Percentiles rank a stretch among this genome's conserved stretches.
Evolutionary conservation across 1,284 basidiomycete species (phyloP).

Genomic region (Phylloboletellus chloephorus): DNA sequence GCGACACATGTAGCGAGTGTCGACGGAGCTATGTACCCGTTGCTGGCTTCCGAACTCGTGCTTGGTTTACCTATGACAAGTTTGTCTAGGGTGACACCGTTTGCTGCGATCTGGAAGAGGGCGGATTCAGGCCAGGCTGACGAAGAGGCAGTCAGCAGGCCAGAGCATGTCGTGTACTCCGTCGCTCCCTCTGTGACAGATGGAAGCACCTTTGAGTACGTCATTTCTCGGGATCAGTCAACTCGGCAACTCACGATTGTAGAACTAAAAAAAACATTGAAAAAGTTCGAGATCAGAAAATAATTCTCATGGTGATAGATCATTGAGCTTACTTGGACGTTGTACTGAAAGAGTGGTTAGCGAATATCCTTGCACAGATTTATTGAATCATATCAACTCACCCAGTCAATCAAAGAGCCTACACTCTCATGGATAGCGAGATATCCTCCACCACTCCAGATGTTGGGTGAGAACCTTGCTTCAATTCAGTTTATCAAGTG

Average conservation of each 20-base stretch:
- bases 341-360: conserved; percentile 29
- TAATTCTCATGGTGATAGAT: background rate
- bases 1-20: conserved; percentile 51
- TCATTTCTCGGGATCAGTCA: background rate
- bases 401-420: conserved; percentile 55
- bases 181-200: conserved; percentile 36
- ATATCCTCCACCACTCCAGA: conserved; percentile 47
- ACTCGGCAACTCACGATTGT: conserved; percentile 48
- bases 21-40: conserved; percentile 50
- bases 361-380: background rate
- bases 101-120: conserved; percentile 59
- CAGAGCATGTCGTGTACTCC: conserved; percentile 43
- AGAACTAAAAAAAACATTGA: too few relatives aligned
- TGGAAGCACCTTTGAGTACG: background rate
- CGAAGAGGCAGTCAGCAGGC: conserved; percentile 39
- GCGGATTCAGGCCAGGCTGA: conserved; percentile 38
- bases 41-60: conserved; percentile 45
- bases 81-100: conserved; percentile 48
- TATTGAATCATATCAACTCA: conserved; percentile 11
- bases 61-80: conserved; percentile 63
- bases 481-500: background rate
- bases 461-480: conserved; percentile 25
- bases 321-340: conserved; percentile 33
- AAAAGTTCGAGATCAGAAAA: too few relatives aligned
- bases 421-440: conserved; percentile 45